Base-by-base conservation (phyloP, 2,329 filamentous ascomycete genomes). In the Botrytis hyacinthi region DNA sequence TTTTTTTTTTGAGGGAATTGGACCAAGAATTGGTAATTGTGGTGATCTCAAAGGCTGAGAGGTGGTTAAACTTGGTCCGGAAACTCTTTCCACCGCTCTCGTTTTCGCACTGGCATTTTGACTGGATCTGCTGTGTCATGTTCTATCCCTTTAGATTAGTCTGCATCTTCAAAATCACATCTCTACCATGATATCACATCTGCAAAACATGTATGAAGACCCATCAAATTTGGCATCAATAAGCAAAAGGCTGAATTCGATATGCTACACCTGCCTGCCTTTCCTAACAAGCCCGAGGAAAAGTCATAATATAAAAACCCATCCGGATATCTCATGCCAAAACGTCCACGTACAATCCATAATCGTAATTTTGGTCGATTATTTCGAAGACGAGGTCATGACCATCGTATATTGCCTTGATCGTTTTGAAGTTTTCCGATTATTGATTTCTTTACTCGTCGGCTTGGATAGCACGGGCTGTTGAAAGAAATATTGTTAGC, bases 401-500 rank as follows among this genome's bases (percentile, higher is more conserved):
- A 48, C 40, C 40, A 69, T 72, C 62, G 54, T 67, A 29, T 72
- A 48, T 69, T 68, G 62, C 51, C 37, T 59, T 69, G 59, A 44
- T 60, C 26, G 40, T 69, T 72, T 72, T 68, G 51, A 40, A 66
- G 65, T 60, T 59, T 72, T 72, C 63, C 51, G 71, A 69, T 72
- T 61, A 46, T 60, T 57, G 63, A 32, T 71, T 76, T 68, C 66
- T 78, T 75, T 83, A 83, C 77, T 84, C 83, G 76, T 87, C 82
- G 79, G 83, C 86, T 81, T 85, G 86, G 79, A 90, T 86, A 81
- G 88, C 89, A 82, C 89, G 88, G 83, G 89, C 89, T 91, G 79
- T 74, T 62, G 60, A 54, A 44, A 60, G 48, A 51, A n/a, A 26
- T 7, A 20, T 20, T n/a, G 57, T 72, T 72, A 72, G 71, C 62